Evolutionary conservation across 169 alveolate species (phyloP), one percentile per base, ranked within the genome.

Genomic region (Cystoisospora suis): DNA sequence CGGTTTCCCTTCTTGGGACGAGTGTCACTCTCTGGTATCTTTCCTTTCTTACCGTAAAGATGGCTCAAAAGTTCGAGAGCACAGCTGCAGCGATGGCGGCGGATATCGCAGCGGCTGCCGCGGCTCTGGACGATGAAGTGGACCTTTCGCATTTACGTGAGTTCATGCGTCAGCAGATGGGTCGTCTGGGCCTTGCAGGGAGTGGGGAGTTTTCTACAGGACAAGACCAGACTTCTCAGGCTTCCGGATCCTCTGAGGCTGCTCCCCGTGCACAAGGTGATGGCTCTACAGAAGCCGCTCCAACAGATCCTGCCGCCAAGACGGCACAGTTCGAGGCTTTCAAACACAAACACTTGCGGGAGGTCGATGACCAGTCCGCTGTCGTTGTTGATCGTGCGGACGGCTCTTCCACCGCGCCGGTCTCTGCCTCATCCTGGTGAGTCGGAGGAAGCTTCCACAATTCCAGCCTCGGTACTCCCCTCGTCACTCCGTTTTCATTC

Each of bases 51-150:
- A n/a, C n/a, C n/a, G n/a, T n/a, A n/a, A 53, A 23, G 40, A 72
- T 72, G 83, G 1, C 58, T 38, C 53, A 69, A 47, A n/a, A 72
- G 83, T 6, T 17, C 7, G 53, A 72, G 45, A 34, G 53, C 36
- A 6, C 7, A 34, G 83, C 83, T 3, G 83, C 45, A 27, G 56
- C 56, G 27, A 36, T 72, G 83, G 83, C 83, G 0, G 83, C 83
- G 2, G 83, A 38, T 27, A 46, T 72, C n/a, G 83, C 83, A 6
- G 83, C 83, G 56, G 83, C 83, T 5, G 83, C 83, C 56, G 83
- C 83, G 0, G 83, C 83, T 3, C 15, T 38, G 83, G 83, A 72
- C 45, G 83, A 72, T 5, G 42, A 34, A 38, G 32, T 72, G 7
- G 83, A 72, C 83, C 83, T 23, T n/a, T 23, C 15, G 32, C 42